phyloP scores from a whole-genome alignment of 208 protist genomes.

The Novymonas esmeraldas region DNA sequence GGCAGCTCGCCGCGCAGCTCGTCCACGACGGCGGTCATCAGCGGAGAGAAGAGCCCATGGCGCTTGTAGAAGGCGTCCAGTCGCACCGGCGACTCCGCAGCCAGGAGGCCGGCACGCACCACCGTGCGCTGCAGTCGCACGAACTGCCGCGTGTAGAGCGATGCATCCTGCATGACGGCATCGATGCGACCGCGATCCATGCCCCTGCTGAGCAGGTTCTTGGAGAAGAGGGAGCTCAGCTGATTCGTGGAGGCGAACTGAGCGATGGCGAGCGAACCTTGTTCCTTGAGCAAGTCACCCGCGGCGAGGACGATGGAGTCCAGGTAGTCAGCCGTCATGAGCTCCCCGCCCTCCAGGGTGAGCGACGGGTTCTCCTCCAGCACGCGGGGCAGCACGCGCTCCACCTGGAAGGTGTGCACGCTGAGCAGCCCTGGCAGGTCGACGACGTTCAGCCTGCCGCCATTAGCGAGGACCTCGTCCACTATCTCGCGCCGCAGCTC shows the following conservation, averaged over 20 bases:
- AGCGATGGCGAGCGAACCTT: constrained; percentile 61
- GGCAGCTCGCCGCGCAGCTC: constrained; percentile 48
- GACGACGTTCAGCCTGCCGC: constrained; percentile 75
- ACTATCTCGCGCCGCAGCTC: constrained; percentile 76
- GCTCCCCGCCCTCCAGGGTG: constrained; percentile 58
- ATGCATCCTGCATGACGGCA: constrained; percentile 50
- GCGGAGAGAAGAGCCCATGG: constrained; percentile 54
- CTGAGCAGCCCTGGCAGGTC: constrained; percentile 73
- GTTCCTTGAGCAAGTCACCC: constrained; percentile 57
- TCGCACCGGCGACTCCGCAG: constrained; percentile 57
- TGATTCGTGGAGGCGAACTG: constrained; percentile 64
- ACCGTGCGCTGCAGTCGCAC: constrained; percentile 63
- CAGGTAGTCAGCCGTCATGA: constrained; percentile 74
- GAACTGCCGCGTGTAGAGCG: constrained; percentile 78
- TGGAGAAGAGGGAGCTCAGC: constrained; percentile 68
- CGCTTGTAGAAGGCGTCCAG: constrained; percentile 62
- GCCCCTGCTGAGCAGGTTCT: constrained; percentile 48
- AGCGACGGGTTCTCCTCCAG: constrained; percentile 54
- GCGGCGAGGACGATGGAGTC: constrained; percentile 52
- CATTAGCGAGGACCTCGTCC: constrained; percentile 74
- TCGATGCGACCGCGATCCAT: constrained; percentile 39
- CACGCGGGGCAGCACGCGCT: constrained; percentile 68
- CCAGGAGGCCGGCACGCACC: constrained; percentile 69
- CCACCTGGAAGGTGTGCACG: constrained; percentile 67
- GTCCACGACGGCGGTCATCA: constrained; percentile 45